A percentile compares a stretch with the other conserved stretches of the same genome.
phyloP scores from a whole-genome alignment of 2,329 filamentous ascomycete species.

The Cercospora sp. region DNA sequence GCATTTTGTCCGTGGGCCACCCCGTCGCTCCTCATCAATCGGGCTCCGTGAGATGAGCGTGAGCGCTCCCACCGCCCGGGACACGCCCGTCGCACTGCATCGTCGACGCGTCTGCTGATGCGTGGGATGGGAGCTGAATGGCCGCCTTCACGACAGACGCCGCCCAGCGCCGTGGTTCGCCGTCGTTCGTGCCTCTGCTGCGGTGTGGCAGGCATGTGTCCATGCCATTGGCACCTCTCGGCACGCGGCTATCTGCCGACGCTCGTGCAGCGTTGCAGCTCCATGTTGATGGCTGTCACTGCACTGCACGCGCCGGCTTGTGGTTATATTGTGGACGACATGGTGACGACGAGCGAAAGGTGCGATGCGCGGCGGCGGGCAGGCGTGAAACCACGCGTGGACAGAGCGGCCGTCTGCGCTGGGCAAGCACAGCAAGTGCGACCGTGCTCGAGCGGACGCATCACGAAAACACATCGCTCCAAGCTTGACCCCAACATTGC shows the following conservation, averaged over 20 bases:
- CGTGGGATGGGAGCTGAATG: background rate
- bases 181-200: background rate
- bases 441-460: background rate
- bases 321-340: background rate
- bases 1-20: background rate
- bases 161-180: background rate
- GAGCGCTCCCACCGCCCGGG: background rate
- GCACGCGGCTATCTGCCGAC: background rate
- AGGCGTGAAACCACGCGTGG: background rate
- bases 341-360: background rate
- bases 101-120: background rate
- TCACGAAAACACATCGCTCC: background rate
- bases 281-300: background rate
- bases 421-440: background rate
- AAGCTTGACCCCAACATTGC: background rate
- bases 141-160: background rate
- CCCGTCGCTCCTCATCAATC: background rate
- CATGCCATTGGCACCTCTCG: background rate
- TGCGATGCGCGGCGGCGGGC: background rate
- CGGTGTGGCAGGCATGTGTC: background rate
- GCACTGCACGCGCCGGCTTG: background rate
- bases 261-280: background rate
- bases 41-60: background rate
- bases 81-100: background rate
- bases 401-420: background rate